Percentiles rank a stretch among this genome's conserved stretches.
Conservation (phyloP, 2,329 filamentous ascomycete genomes). For the Ascochyta fabae region DNA sequence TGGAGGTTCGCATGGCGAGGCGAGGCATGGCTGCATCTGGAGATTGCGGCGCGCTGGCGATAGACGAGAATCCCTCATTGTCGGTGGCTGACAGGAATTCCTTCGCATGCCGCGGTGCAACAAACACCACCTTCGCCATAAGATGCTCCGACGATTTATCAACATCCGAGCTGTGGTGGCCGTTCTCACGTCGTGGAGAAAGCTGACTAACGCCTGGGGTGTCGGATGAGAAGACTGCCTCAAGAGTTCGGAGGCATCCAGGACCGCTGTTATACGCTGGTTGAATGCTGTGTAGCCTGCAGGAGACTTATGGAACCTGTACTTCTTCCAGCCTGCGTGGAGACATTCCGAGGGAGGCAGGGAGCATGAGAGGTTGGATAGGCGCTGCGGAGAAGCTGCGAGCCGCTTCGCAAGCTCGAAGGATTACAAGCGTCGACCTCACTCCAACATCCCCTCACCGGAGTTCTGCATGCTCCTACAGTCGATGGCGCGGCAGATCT, state of each 20-base stretch:
- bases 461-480: neutral
- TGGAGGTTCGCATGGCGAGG: neutral
- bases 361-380: too few relatives aligned
- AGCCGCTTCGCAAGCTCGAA: neutral
- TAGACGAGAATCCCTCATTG: conserved; percentile 12
- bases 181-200: neutral
- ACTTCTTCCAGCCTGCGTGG: too few relatives aligned
- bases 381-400: neutral
- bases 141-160: neutral
- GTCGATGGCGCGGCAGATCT: neutral
- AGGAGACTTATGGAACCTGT: too few relatives aligned
- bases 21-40: conserved; percentile 5
- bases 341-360: too few relatives aligned
- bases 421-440: neutral
- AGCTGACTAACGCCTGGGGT: neutral
- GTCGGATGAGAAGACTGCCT: neutral
- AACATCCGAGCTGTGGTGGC: neutral
- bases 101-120: neutral
- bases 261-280: neutral
- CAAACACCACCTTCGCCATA: neutral
- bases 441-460: neutral
- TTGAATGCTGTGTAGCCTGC: too few relatives aligned
- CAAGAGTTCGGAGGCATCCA: neutral
- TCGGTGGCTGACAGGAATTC: conserved; percentile 5
- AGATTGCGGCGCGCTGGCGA: conserved; percentile 2